Conservation (phyloP, 1,139 yeast species). For the Candida labiduridarum region DNA sequence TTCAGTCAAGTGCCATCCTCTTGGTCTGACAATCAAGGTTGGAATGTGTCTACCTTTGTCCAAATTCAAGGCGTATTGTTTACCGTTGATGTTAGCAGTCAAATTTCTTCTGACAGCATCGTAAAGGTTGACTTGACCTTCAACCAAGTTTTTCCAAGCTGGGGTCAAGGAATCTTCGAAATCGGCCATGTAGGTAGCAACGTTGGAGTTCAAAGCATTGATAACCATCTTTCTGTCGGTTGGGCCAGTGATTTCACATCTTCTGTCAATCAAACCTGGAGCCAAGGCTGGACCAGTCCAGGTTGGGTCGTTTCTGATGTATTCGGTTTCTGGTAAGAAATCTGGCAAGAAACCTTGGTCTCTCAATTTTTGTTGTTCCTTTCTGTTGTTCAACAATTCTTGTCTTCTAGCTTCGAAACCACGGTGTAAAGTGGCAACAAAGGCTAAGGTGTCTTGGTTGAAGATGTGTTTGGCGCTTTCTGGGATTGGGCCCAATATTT, state of each 20-base stretch:
- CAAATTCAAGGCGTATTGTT: slow-evolving; percentile 60
- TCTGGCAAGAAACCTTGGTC: slow-evolving; percentile 73
- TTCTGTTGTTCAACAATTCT: slow-evolving; percentile 61
- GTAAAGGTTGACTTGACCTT: slow-evolving; percentile 89
- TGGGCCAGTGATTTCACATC: slow-evolving; percentile 89
- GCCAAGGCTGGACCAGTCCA: slow-evolving; percentile 84
- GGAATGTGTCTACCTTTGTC: slow-evolving; percentile 54
- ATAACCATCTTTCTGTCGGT: slow-evolving; percentile 91
- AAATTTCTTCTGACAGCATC: slow-evolving; percentile 80
- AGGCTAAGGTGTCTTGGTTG: slow-evolving; percentile 69
- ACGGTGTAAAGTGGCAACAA: slow-evolving; percentile 74
- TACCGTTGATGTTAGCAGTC: slow-evolving; percentile 57
- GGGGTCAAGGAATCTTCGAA: slow-evolving; percentile 96
- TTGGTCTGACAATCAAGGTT: slow-evolving; percentile 78
- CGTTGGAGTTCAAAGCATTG: slow-evolving; percentile 87
- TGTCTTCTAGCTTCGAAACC: slow-evolving; percentile 65
- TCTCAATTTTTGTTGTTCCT: slow-evolving; percentile 59
- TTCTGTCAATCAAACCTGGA: slow-evolving; percentile 75
- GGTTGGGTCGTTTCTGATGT: slow-evolving; percentile 70
- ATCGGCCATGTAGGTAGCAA: slow-evolving; percentile 93
- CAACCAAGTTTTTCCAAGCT: slow-evolving; percentile 86
- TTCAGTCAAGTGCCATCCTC: slow-evolving; percentile 86
- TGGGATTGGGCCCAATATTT: slow-evolving; percentile 66
- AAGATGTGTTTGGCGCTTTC: slow-evolving; percentile 61
- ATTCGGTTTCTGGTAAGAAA: slow-evolving; percentile 70